Conservation (phyloP, 345 rosid species). For the Pistacia integerrima region DNA sequence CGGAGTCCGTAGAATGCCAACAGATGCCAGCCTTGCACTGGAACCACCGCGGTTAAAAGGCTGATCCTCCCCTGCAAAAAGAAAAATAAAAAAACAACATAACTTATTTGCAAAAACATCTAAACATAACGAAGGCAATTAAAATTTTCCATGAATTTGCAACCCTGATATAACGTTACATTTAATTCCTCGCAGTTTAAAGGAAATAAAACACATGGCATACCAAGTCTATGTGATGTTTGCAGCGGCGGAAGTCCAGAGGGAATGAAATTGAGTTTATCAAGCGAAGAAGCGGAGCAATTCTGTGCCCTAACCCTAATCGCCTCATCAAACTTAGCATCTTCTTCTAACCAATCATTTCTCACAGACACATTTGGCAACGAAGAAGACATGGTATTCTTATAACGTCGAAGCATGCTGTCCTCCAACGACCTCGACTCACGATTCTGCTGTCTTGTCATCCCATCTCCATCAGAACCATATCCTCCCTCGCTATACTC, state of each 20-base stretch:
- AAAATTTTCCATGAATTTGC: not conserved
- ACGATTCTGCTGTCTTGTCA: slow-evolving; percentile 12
- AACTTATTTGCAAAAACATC: not conserved
- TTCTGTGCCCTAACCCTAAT: slow-evolving; percentile 29
- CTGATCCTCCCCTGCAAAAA: slow-evolving; percentile 38
- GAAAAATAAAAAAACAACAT: not conserved
- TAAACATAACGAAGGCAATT: not conserved
- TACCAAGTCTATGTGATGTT: slow-evolving; percentile 30
- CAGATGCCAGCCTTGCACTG: slow-evolving; percentile 36
- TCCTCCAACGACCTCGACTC: slow-evolving; percentile 39
- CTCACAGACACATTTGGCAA: slow-evolving; percentile 41
- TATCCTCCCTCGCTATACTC: slow-evolving; percentile 12
- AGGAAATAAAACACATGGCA: not conserved
- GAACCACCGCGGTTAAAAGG: slow-evolving; percentile 36
- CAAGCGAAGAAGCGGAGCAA: slow-evolving; percentile 30
- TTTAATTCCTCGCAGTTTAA: not conserved
- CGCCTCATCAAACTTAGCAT: slow-evolving; percentile 37
- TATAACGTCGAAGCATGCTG: slow-evolving; percentile 12
- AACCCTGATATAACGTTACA: not conserved
- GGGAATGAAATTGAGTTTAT: slow-evolving; percentile 40
- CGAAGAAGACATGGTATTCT: slow-evolving; percentile 38
- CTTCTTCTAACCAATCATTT: slow-evolving; percentile 46
- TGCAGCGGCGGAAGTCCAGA: slow-evolving; percentile 48
- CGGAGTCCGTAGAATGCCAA: slow-evolving; percentile 43
- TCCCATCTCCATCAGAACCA: slow-evolving; percentile 23